Evolutionary conservation across 345 rosid genomes (phyloP).

Genomic region (Ceriops decandra): DNA sequence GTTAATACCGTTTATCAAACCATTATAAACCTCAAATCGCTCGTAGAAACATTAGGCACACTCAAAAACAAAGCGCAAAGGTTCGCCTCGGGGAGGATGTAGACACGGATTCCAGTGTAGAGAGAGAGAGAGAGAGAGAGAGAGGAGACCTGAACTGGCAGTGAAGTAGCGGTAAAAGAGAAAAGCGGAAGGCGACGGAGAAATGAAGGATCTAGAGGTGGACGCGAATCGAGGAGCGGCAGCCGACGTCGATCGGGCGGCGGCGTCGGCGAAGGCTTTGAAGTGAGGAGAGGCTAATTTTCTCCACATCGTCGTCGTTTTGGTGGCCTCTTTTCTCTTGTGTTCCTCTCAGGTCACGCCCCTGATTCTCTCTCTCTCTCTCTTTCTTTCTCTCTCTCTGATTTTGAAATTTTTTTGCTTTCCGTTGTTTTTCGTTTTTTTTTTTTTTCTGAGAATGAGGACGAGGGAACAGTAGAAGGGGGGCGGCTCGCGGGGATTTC

Average conservation of each 20-base stretch:
- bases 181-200: conserved; percentile 33
- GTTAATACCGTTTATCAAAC: too few relatives aligned
- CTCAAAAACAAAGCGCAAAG: too few relatives aligned
- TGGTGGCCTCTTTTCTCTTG: conserved; percentile 11
- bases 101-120: neutral
- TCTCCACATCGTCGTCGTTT: conserved; percentile 67
- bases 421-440: too few relatives aligned
- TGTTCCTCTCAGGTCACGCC: conserved; percentile 45
- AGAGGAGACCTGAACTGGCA: conserved; percentile 41
- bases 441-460: too few relatives aligned
- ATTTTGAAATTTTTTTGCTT: too few relatives aligned
- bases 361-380: neutral
- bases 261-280: conserved; percentile 60
- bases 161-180: conserved; percentile 43
- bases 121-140: neutral
- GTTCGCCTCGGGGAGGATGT: neutral
- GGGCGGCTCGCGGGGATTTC: too few relatives aligned
- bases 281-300: conserved; percentile 56
- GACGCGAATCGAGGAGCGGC: conserved; percentile 22
- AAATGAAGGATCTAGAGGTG: conserved; percentile 30
- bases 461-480: too few relatives aligned
- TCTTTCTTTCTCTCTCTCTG: neutral
- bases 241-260: conserved; percentile 35
- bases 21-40: too few relatives aligned
- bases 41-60: too few relatives aligned